Conservation (phyloP, 495 filamentous ascomycete genomes). For the Aspergillus leporis region DNA sequence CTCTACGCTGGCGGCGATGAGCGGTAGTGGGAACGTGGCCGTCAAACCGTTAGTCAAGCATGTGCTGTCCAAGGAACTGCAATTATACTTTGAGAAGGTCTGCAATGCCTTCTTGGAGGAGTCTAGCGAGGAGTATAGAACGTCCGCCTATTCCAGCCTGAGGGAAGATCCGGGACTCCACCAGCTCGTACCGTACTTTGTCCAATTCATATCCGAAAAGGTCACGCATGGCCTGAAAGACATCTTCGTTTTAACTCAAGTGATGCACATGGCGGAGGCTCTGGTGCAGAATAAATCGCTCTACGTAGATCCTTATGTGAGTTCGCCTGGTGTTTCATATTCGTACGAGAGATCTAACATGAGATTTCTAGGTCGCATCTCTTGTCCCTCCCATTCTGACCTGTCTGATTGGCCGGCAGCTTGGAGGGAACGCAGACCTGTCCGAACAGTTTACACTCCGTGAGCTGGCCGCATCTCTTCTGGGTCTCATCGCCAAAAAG, state of each 20-base stretch:
- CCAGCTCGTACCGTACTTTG: conserved; percentile 92
- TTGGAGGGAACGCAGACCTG: conserved; percentile 57
- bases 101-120: conserved; percentile 83
- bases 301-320: conserved; percentile 85
- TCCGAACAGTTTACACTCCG: conserved; percentile 76
- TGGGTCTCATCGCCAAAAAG: conserved; percentile 69
- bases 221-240: conserved; percentile 88
- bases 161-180: conserved; percentile 87
- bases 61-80: conserved; percentile 88
- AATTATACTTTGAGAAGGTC: conserved; percentile 96
- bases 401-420: conserved; percentile 82
- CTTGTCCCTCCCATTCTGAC: conserved; percentile 89
- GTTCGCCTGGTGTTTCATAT: conserved; percentile 15
- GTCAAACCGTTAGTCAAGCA: conserved; percentile 93
- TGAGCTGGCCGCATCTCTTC: conserved; percentile 76
- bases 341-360: background rate
- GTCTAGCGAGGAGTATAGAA: conserved; percentile 77
- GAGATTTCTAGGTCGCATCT: conserved; percentile 56
- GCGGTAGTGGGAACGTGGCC: conserved; percentile 75
- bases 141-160: conserved; percentile 78
- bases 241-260: conserved; percentile 81
- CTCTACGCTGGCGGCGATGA: conserved; percentile 75
- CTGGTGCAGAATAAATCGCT: conserved; percentile 79
- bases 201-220: conserved; percentile 90
- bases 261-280: conserved; percentile 83